Evolutionary conservation across 2,329 filamentous ascomycete genomes (phyloP).

Genomic region (Periconia macrospinosa): DNA sequence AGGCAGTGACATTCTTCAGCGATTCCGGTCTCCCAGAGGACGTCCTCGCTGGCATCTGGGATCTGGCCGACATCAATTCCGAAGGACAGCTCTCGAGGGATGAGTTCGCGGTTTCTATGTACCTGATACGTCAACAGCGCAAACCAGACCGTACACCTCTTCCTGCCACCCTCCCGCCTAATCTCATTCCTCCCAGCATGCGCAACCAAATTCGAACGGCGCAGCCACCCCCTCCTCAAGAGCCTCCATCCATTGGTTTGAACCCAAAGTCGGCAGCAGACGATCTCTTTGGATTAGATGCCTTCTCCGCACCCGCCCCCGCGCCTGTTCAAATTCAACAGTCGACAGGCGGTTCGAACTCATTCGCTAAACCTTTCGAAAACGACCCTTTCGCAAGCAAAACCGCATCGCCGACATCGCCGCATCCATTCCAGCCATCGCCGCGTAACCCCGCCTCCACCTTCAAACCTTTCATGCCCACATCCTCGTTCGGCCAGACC

Average conservation of each 20-base stretch:
- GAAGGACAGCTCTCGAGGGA: slow-evolving; percentile 83
- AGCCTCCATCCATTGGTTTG: slow-evolving; percentile 35
- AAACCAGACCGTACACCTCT: slow-evolving; percentile 67
- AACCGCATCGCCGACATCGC: slow-evolving; percentile 57
- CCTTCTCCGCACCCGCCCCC: slow-evolving; percentile 56
- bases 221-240: slow-evolving; percentile 45
- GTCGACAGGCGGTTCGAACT: slow-evolving; percentile 72
- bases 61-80: slow-evolving; percentile 90
- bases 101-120: slow-evolving; percentile 97
- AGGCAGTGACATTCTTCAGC: slow-evolving; percentile 91
- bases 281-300: slow-evolving; percentile 90
- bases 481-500: slow-evolving; percentile 86
- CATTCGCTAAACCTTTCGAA: slow-evolving; percentile 48
- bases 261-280: slow-evolving; percentile 80
- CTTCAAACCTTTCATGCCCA: slow-evolving; percentile 91
- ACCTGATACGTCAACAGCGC: slow-evolving; percentile 88
- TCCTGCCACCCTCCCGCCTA: slow-evolving; percentile 76
- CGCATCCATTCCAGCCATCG: slow-evolving; percentile 51
- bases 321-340: slow-evolving; percentile 62
- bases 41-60: slow-evolving; percentile 91
- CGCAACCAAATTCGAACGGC: slow-evolving; percentile 62
- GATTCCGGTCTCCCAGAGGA: slow-evolving; percentile 90
- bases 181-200: slow-evolving; percentile 84
- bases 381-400: slow-evolving; percentile 65
- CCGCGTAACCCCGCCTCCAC: slow-evolving; percentile 50